Conservation (phyloP, 2,329 filamentous ascomycete species). For the Exophiala lecanii-corni region DNA sequence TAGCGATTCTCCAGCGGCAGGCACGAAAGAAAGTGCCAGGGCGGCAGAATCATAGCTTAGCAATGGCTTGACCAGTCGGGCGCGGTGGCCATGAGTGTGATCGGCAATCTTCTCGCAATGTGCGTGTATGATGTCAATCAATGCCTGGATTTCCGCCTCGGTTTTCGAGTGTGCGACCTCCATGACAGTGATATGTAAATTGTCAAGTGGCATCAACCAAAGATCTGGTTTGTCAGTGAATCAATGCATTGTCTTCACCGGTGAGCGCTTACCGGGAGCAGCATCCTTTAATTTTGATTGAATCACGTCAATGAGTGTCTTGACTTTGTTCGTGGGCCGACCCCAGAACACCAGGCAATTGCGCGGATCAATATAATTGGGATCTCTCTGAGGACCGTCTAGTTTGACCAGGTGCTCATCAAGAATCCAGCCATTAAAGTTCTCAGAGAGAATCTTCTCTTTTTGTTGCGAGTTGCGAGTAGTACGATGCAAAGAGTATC, state of each 20-base stretch:
- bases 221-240: slow-evolving; percentile 49
- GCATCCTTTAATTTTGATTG: slow-evolving; percentile 62
- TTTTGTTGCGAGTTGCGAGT: slow-evolving; percentile 73
- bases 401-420: slow-evolving; percentile 72
- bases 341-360: slow-evolving; percentile 88
- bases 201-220: slow-evolving; percentile 78
- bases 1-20: slow-evolving; percentile 60
- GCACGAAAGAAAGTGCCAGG: slow-evolving; percentile 80
- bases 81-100: slow-evolving; percentile 62
- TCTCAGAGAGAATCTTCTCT: slow-evolving; percentile 60
- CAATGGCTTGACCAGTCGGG: slow-evolving; percentile 74
- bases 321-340: slow-evolving; percentile 68
- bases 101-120: slow-evolving; percentile 46
- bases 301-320: slow-evolving; percentile 61
- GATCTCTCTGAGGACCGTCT: slow-evolving; percentile 58
- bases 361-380: slow-evolving; percentile 67
- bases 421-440: slow-evolving; percentile 66
- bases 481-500: slow-evolving; percentile 69
- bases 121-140: slow-evolving; percentile 54
- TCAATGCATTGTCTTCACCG: slow-evolving; percentile 1
- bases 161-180: slow-evolving; percentile 81
- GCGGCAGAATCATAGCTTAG: slow-evolving; percentile 82
- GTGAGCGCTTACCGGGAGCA: slow-evolving; percentile 59
- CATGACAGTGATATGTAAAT: slow-evolving; percentile 78
- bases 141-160: slow-evolving; percentile 58